Evolutionary conservation across 371 early-diverging fungal species (phyloP), one percentile per base, ranked within the genome.

Genomic region (Batrachochytrium dendrobatidis): DNA sequence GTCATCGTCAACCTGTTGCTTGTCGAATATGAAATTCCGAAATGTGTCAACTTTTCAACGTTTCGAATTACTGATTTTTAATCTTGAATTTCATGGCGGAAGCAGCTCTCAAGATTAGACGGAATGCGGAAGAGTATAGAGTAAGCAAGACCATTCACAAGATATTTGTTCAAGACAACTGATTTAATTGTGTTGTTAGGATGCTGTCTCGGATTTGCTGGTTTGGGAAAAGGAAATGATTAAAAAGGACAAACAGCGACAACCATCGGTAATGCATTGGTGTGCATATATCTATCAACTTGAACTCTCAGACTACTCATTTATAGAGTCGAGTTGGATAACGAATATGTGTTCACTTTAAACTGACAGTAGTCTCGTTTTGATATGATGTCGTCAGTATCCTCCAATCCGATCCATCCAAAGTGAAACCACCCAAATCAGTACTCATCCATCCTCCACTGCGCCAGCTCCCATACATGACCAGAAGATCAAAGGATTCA

Each of bases 211-310:
- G 8, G 75, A 68, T 7, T 57, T 75, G n/a, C 53, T 68, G 20
- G 53, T 34, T 15, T 75, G 75, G 72, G 71, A 75, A 52, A 63
- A 61, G 31, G 69, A 67, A n/a, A 65, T 72, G 39, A 71, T 70
- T 57, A 45, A 15, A 20, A 66, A 61, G 51, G 64, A 67, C 34
- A 24, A 35, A n/a, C 39, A 15, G 39, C n/a, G n/a, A n/a, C n/a
- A 33, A 50, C 51, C 10, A 39, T 55, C 4, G 48, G 35, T n/a
- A 22, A 35, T 28, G 31, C 26, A 4, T 3, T n/a, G 24, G 46
- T 29, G 33, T 52, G 25, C 28, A 50, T 31, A 35, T 39, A 60
- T 46, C 55, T 57, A 20, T 31, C 44, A 26, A 31, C 34, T 12
- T 52, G 30, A 18, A 31, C 6, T 15, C n/a, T 8, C 49, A 25